These are phyloP conservation scores for Diaporthe australafricana DNA, from an alignment of 2,329 filamentous ascomycete species.

Conservation along the genomic window DNA sequence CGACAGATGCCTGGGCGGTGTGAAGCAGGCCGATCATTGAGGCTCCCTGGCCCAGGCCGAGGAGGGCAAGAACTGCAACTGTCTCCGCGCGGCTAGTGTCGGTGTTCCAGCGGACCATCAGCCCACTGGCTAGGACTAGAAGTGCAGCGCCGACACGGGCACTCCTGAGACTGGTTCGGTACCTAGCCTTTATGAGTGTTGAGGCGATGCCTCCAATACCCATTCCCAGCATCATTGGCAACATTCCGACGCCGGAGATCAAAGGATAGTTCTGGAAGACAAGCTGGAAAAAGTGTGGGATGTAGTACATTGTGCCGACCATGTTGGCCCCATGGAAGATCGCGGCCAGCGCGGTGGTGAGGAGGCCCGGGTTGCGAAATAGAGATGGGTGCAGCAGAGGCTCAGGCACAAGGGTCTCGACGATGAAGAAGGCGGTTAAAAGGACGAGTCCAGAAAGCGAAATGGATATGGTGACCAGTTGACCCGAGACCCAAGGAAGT, in stretches of 20 bases:
- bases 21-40: neutral
- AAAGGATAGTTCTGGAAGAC: neutral
- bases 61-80: neutral
- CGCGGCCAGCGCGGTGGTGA: neutral
- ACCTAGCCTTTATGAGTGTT: neutral
- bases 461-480: neutral
- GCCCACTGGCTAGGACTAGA: neutral
- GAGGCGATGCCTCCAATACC: neutral
- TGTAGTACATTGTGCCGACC: neutral
- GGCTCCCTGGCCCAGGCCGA: neutral
- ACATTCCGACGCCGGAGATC: neutral
- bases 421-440: neutral
- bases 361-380: neutral
- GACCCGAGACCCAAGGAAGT: neutral
- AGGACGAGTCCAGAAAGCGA: neutral
- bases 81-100: neutral
- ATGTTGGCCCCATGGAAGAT: neutral
- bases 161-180: neutral
- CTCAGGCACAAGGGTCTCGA: neutral
- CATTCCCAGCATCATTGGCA: neutral
- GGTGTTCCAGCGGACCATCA: neutral
- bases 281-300: neutral
- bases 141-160: neutral
- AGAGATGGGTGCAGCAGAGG: neutral
- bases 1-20: neutral